A percentile compares a stretch with the other conserved stretches of the same genome.
Conservation (phyloP, 129 eudicot genomes). For the Helianthus annuus region DNA sequence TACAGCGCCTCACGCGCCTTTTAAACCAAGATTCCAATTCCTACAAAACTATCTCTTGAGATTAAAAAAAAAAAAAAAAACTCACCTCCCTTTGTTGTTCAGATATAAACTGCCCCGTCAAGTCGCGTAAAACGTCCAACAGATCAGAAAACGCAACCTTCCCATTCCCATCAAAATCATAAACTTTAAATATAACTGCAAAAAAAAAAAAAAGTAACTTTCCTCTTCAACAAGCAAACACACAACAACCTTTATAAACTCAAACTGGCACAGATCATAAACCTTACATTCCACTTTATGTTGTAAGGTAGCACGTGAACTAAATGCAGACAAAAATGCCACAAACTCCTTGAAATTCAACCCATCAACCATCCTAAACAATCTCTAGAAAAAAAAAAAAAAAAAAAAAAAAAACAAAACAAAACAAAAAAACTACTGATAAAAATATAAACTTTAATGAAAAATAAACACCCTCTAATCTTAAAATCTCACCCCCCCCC, state of each 20-base stretch:
- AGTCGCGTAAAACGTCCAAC: conserved; percentile 77
- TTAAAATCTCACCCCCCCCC: too few species aligned
- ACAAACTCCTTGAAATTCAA: conserved; percentile 91
- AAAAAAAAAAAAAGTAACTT: neutral
- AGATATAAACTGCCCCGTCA: conserved; percentile 82
- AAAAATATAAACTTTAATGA: too few species aligned
- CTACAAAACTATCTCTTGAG: neutral
- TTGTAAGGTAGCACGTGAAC: conserved; percentile 83
- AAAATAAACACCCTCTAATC: too few species aligned
- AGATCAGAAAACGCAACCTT: conserved; percentile 79
- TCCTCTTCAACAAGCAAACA: neutral
- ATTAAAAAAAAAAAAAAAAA: conserved; percentile 9
- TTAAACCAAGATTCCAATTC: too few species aligned
- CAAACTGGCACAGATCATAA: neutral
- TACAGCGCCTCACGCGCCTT: too few species aligned
- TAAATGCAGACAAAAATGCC: conserved; percentile 87
- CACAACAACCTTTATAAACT: conserved; percentile 1
- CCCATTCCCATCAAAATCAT: conserved; percentile 89
- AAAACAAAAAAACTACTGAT: too few species aligned
- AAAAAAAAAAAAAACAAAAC: neutral
- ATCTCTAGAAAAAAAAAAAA: conserved; percentile 45
- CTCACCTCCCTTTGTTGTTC: conserved; percentile 86
- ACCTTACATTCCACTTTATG: conserved; percentile 85
- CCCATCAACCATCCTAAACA: conserved; percentile 88
- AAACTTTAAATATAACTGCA: conserved; percentile 83